Base-by-base conservation (phyloP, 140 eudicot genomes). In the Senecio squalidus region DNA sequence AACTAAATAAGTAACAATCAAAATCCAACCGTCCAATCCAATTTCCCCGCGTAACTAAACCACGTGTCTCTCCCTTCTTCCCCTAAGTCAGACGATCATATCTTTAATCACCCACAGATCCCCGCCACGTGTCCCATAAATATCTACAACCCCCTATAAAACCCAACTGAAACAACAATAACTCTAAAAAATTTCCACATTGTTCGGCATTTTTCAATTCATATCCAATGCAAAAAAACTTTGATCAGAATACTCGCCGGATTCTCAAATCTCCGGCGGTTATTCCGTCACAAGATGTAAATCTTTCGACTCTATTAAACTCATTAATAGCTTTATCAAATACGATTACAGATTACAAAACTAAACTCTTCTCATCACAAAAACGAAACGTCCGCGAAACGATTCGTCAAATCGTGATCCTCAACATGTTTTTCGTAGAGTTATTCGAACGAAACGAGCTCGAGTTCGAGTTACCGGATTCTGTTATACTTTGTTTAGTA, bases 261-360 rank as follows among this genome's bases (percentile, higher is more conserved):
- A 70, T 85, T 47, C 75, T 85, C n/a, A 78, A 69, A 3, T 85
- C 59, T 62, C 89, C 97, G 80, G 95, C 95, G 48, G 89, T 85
- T 24, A 78, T 69, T 51, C 97, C 97, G 15, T 82, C 82, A 16
- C 84, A 77, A 51, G 76, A 70, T 21, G 80, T 85, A 1, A 77
- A 89, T 67, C 86, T 85, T 54, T 66, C 34, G 24, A 85, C 88
- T n/a, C 88, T 89, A 9, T 51, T 89, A 20, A 57, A 70, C 0
- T 89, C 97, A 4, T 59, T 89, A 16, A 78, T 80, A 70, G 40
- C 72, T 4, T 59, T 82, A 15, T 76, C 94, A 1, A 60, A 62
- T 8, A 30, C 30, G 14, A 80, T 89, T 14, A 67, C 75, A 39
- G 30, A 1, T 40, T 45, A 14, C 66, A 72, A 71, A 10, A 21